Evolutionary conservation across 1,139 yeast species (phyloP).

Genomic region (Saccharomyces hybrid): DNA sequence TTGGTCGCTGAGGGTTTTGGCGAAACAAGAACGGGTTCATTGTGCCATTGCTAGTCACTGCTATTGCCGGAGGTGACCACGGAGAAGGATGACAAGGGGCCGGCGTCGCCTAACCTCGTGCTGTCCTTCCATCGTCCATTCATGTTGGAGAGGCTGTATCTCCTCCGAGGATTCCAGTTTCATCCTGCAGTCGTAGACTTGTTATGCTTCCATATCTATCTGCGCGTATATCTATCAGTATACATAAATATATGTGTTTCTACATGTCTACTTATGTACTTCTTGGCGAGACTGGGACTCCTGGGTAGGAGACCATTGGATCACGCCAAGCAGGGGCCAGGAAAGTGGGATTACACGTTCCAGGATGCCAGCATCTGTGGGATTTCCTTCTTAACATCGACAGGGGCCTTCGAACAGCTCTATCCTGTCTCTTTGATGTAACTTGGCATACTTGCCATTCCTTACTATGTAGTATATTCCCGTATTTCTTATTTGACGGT

Average conservation of each 20-base stretch:
- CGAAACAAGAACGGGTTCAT: neutral
- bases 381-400: neutral
- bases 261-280: neutral
- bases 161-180: neutral
- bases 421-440: neutral
- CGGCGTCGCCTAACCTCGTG: neutral
- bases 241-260: neutral
- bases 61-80: neutral
- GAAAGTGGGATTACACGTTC: neutral
- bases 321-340: neutral
- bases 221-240: neutral
- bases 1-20: neutral
- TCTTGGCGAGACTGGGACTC: neutral
- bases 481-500: neutral
- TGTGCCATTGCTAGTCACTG: neutral
- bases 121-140: slow-evolving; percentile 7
- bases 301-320: neutral
- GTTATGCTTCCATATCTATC: neutral
- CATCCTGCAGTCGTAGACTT: neutral
- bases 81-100: neutral
- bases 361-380: neutral
- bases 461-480: neutral
- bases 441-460: neutral
- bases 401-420: neutral
- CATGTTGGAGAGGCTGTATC: neutral